phyloP scores from a whole-genome alignment of 139 green algal genomes.

The Zygnema cylindricum region DNA sequence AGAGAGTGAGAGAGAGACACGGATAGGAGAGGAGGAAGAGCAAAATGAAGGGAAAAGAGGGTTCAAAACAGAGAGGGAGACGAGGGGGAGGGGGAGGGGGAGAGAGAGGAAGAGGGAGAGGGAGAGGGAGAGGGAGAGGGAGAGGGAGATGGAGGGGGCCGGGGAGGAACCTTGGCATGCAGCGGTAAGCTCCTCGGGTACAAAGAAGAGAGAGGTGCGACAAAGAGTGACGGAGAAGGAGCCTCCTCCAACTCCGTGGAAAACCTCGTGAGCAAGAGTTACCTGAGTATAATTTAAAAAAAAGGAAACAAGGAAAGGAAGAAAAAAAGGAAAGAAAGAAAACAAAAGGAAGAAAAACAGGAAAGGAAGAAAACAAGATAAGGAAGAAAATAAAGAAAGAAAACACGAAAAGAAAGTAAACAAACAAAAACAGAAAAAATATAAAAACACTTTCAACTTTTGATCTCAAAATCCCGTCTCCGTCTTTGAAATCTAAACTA shows the following conservation, averaged over 20 bases:
- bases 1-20: too few species aligned
- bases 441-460: background rate
- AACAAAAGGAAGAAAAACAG: background rate
- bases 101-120: background rate
- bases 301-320: background rate
- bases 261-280: background rate
- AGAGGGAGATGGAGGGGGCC: background rate
- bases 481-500: too few species aligned
- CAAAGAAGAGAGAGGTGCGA: conserved; percentile 17
- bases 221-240: background rate
- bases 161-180: background rate
- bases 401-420: background rate
- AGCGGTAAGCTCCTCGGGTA: background rate
- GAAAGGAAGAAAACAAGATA: background rate
- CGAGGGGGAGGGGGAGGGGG: background rate
- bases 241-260: conserved; percentile 3
- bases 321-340: background rate
- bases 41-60: background rate
- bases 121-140: background rate
- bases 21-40: too few species aligned
- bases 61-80: background rate
- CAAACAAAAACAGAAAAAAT: background rate
- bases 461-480: background rate
- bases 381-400: background rate
- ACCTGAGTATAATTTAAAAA: conserved; percentile 16